Percentiles rank a stretch among this genome's conserved stretches.
Conservation (phyloP, 768 basidiomycete genomes). For the Mycena leptocephala region DNA sequence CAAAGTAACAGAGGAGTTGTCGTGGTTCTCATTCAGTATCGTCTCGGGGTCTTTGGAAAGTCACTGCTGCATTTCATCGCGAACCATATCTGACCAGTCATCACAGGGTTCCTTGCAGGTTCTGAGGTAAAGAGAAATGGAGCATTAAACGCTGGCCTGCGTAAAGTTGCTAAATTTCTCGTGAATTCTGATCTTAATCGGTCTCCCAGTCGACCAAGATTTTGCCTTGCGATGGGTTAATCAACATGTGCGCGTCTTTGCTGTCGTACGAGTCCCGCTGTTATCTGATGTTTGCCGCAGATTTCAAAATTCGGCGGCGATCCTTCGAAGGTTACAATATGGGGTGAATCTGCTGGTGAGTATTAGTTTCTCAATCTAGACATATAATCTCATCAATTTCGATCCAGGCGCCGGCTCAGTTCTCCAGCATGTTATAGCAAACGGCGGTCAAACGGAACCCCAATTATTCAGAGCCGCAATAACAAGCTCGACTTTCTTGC, state of each 20-base stretch:
- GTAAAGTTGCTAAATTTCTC: constrained; percentile 29
- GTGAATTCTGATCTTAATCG: background rate
- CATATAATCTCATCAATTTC: background rate
- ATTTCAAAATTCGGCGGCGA: constrained; percentile 40
- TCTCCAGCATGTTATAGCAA: constrained; percentile 52
- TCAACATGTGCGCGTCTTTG: constrained; percentile 36
- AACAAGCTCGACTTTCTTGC: constrained; percentile 52
- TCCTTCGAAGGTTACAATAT: too few species aligned
- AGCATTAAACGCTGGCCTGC: constrained; percentile 49
- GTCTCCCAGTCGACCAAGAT: constrained; percentile 48
- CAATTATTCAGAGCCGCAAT: constrained; percentile 53
- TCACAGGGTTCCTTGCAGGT: constrained; percentile 50
- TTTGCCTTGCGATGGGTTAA: constrained; percentile 53
- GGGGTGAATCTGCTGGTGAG: constrained; percentile 38
- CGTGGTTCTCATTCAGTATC: constrained; percentile 60
- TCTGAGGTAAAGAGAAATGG: constrained; percentile 46
- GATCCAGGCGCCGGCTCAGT: constrained; percentile 49
- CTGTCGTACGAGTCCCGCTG: background rate
- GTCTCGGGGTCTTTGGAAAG: constrained; percentile 56
- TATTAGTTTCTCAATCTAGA: background rate
- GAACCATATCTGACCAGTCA: background rate
- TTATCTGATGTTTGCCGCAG: constrained; percentile 8
- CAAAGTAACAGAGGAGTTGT: constrained; percentile 54
- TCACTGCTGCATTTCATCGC: background rate
- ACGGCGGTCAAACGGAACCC: too few species aligned